A percentile compares a stretch with the other conserved stretches of the same genome.
phyloP scores from a whole-genome alignment of 2,329 filamentous ascomycete species.

The Colletotrichum agaves region DNA sequence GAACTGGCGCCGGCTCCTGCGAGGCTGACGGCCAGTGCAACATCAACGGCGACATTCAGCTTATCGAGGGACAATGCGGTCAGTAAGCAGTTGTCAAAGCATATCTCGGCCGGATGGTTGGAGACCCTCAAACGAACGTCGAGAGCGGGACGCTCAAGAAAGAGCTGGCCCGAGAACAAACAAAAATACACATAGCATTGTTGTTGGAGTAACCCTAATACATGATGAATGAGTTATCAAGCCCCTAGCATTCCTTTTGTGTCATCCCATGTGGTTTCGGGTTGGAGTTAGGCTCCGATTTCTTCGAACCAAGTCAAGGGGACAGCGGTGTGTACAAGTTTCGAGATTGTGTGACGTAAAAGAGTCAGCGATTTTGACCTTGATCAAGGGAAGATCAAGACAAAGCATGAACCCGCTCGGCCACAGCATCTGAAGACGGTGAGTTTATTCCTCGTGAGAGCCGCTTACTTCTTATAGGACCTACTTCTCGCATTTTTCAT shows the following conservation, averaged over 20 bases:
- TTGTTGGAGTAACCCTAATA: background rate
- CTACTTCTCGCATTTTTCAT: too few species aligned
- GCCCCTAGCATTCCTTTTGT: background rate
- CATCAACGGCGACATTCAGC: constrained; percentile 14
- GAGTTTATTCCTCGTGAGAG: too few species aligned
- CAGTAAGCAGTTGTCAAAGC: background rate
- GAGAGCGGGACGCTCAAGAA: background rate
- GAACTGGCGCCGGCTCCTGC: constrained; percentile 22
- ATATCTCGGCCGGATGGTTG: background rate
- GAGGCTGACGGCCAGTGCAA: constrained; percentile 27
- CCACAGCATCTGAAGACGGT: too few species aligned
- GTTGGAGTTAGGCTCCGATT: background rate
- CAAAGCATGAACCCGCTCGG: too few species aligned
- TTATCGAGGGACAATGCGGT: constrained; percentile 26
- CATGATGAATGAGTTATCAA: background rate
- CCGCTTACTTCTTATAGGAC: too few species aligned
- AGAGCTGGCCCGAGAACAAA: too few species aligned
- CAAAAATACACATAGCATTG: background rate
- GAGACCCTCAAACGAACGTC: background rate
- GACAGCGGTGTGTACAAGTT: too few species aligned
- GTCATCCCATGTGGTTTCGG: background rate
- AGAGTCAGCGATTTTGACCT: too few species aligned
- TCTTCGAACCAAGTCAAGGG: too few species aligned
- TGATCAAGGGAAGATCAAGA: too few species aligned
- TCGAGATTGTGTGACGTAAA: too few species aligned